Evolutionary conservation across 805 yeast genomes (phyloP).

Genomic region (Spathaspora arborariae): DNA sequence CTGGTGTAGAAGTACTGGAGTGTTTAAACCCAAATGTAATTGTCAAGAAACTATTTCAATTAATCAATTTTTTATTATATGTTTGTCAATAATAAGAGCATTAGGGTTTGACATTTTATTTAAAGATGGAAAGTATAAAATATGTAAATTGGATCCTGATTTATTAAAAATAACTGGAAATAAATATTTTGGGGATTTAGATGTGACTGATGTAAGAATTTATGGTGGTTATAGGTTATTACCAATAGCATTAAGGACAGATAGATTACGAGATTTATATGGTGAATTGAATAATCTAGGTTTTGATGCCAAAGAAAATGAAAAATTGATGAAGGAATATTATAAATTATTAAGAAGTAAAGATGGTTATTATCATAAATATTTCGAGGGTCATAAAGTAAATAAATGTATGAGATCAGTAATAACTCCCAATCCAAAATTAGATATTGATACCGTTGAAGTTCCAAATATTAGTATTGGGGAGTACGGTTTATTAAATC

Average conservation of each 20-base stretch:
- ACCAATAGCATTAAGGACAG: not conserved
- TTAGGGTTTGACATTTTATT: not conserved
- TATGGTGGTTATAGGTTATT: not conserved
- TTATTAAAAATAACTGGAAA: not conserved
- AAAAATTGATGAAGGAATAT: not conserved
- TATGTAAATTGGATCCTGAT: not conserved
- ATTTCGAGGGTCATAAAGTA: not conserved
- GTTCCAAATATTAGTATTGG: not conserved
- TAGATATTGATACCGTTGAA: not conserved
- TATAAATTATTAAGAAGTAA: not conserved
- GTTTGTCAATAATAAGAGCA: not conserved
- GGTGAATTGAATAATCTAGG: not conserved
- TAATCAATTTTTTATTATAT: not conserved
- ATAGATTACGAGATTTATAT: not conserved
- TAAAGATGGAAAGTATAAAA: not conserved
- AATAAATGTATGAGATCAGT: conserved; percentile 1
- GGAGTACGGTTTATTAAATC: not conserved
- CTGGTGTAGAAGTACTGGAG: not conserved
- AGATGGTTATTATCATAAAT: not conserved
- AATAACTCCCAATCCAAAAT: not conserved
- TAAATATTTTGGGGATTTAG: not conserved
- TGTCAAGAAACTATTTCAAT: not conserved
- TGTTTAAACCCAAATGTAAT: not conserved
- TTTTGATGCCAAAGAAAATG: not conserved
- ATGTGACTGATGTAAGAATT: not conserved